Evolutionary conservation across 257 asterid species (phyloP), one percentile per base, ranked within the genome.

Genomic region (Petunia axillaris): DNA sequence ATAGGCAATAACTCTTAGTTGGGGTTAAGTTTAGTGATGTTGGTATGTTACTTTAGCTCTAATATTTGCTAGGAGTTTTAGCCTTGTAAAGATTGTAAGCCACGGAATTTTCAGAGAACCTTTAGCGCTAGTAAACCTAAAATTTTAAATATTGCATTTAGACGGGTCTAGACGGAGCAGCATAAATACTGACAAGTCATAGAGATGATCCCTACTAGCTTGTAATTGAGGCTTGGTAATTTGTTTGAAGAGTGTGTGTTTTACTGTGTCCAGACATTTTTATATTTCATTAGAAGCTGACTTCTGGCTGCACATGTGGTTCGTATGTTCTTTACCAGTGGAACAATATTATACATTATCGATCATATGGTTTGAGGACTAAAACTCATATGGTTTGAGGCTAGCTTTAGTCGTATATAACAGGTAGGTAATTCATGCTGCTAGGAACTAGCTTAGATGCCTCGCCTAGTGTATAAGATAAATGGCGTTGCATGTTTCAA

Each of bases 401-500:
- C 8, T 48, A 48, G 53, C 8, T 48, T 43, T 68, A n/a, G 43
- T 15, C 41, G 75, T 6, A 40, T 40, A 25, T n/a, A 44, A 68
- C 8, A 44, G 8, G n/a, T 8, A 16, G 4, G 9, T 4, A 8
- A 8, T 11, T 70, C 43, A 71, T 71, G 1, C 11, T 71, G 13
- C 7, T 35, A 25, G 62, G 44, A 71, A 71, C 44, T 11, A 71
- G 44, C 62, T 71, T 71, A 35, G 62, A 71, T 5, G 25, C 62
- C 35, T 15, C 6, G 25, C n/a, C n/a, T 55, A 15, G 8, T 6
- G 25, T 55, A 55, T 15, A 4, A 10, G 35, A 50, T 50, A 13
- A 71, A 48, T 35, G 77, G 77, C 25, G 59, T 71, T 71, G 44
- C 77, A 50, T 71, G 77, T 57, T 71, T 50, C 62, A 71, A 44